Conservation (phyloP, 495 filamentous ascomycete species). For the Hypoxylon rickii region DNA sequence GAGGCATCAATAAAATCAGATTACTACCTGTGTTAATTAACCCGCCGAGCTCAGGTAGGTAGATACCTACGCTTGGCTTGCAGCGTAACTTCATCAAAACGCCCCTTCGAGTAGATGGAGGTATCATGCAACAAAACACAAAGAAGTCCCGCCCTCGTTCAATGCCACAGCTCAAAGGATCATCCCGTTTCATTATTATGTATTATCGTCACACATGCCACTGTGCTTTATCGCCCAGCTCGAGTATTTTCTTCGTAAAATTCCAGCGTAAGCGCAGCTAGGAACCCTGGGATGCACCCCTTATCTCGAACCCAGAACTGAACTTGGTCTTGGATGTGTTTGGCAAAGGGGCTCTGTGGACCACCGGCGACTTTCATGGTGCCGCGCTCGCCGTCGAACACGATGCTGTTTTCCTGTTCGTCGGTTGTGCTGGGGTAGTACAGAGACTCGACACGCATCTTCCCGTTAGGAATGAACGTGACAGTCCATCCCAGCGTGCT, state of each 20-base stretch:
- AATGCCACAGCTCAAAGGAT: no score
- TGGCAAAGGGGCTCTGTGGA: constrained; percentile 81
- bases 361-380: constrained; percentile 98
- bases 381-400: constrained; percentile 94
- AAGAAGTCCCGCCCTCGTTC: no score
- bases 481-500: constrained; percentile 89
- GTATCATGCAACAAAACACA: no score
- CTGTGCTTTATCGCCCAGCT: constrained; percentile 24
- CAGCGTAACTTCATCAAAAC: no score
- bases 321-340: constrained; percentile 79
- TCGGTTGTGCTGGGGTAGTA: constrained; percentile 70
- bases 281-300: constrained; percentile 88
- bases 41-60: no score
- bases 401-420: constrained; percentile 84
- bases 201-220: no score
- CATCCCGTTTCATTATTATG: no score
- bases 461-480: constrained; percentile 90
- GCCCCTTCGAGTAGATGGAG: no score
- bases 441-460: constrained; percentile 81
- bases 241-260: constrained; percentile 79
- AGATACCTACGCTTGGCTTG: no score
- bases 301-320: constrained; percentile 92
- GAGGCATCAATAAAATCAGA: no score
- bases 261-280: constrained; percentile 86
- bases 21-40: no score